Evolutionary conservation across 495 filamentous ascomycete genomes (phyloP), one percentile per base, ranked within the genome.

Genomic region (Ascodesmis nigricans): DNA sequence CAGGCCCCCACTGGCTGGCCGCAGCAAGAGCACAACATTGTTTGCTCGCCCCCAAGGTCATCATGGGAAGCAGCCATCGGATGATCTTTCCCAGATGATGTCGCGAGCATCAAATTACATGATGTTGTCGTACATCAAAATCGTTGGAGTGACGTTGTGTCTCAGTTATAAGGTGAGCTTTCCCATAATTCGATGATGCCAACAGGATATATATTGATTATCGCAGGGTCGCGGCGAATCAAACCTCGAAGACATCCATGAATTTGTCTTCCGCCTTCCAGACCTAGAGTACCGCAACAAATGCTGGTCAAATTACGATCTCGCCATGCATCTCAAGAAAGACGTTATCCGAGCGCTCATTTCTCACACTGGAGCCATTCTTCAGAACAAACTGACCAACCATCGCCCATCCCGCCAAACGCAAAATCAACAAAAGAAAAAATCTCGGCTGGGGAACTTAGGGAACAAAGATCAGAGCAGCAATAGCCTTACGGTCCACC

Each of bases 11-110:
- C n/a, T n/a, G n/a, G n/a, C n/a, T n/a, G n/a, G n/a, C n/a, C n/a
- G n/a, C n/a, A n/a, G n/a, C n/a, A n/a, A n/a, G 10, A 52, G 56
- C 7, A 49, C 56, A 33, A 55, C 51, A 38, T 10, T 34, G 8
- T 34, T 30, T 52, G 6, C 49, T 33, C 25, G 43, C 42, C 7
- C 52, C 56, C 3, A 51, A 53, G 4, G 53, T 58, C 10, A 62
- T 11, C 31, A n/a, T n/a, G n/a, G 65, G 46, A 45, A 60, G 19
- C 61, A 58, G 25, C 63, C 67, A 4, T 78, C 76, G 0, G 90
- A 95, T 48, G 90, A 99, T 44, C 58, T 99, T n/a, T 80, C 82
- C 1, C 83, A 91, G 57, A 99, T 99, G 87, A 83, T 99, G 52
- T 71, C 74, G 31, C 71, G 87, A 20, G 87, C 87, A 4, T 87